Conservation (phyloP, 768 basidiomycete genomes). For the Cystofilobasidium ferigula region DNA sequence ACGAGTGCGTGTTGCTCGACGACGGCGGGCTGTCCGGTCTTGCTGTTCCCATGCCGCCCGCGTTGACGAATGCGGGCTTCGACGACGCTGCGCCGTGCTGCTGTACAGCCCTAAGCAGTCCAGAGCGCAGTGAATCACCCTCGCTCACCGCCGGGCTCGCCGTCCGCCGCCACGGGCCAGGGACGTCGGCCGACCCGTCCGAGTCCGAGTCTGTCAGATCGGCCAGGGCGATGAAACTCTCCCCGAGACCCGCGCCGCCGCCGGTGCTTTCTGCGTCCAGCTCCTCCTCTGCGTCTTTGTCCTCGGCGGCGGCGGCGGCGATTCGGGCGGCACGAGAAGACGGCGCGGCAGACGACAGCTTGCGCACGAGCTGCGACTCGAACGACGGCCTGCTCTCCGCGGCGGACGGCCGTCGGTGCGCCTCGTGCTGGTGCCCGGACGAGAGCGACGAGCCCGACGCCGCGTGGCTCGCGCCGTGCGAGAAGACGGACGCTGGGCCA, state of each 20-base stretch:
- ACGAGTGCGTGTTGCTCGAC: neutral
- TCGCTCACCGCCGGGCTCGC: no score
- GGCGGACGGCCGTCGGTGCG: neutral
- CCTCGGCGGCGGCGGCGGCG: no score
- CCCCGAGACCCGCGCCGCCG: neutral
- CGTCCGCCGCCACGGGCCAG: no score
- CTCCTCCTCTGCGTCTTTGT: no score
- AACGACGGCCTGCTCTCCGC: neutral
- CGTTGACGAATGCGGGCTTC: no score
- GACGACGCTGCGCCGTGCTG: neutral
- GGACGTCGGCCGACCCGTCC: neutral
- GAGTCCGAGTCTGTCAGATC: neutral
- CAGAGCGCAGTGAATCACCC: no score
- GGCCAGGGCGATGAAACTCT: neutral
- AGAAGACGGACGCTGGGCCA: neutral
- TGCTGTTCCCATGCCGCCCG: neutral
- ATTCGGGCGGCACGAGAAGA: neutral
- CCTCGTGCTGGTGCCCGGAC: neutral
- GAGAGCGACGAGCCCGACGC: conserved; percentile 6
- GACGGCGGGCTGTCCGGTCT: no score
- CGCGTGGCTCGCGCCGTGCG: no score
- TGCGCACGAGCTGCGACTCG: neutral
- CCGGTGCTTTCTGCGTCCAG: neutral
- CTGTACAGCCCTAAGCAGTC: no score
- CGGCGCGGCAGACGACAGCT: neutral